Evolutionary conservation across 352 stramenopile species (phyloP).

Genomic region (Pythium pectinolyticum): DNA sequence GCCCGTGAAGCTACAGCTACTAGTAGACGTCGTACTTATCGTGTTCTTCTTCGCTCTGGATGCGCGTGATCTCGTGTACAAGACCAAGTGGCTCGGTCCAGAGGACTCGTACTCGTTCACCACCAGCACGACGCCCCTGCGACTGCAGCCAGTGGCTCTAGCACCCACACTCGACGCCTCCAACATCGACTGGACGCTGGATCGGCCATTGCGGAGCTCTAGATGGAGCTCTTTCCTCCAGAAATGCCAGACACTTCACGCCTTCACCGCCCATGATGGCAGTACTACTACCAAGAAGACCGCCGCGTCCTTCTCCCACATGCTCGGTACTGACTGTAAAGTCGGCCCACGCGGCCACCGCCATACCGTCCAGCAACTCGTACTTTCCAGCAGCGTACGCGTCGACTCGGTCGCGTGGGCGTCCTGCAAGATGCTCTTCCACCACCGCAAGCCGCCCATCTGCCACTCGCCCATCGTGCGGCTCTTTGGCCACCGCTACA

Average conservation of each 20-base stretch:
- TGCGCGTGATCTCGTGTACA: constrained; percentile 31
- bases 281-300: neutral
- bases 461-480: constrained; percentile 30
- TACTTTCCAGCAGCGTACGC: constrained; percentile 21
- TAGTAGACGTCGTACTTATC: constrained; percentile 29
- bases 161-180: neutral
- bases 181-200: neutral
- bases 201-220: constrained; percentile 2
- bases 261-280: neutral
- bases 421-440: constrained; percentile 30
- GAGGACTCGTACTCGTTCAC: constrained; percentile 32
- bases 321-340: constrained; percentile 20
- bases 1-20: constrained; percentile 22
- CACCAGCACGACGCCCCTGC: neutral
- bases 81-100: constrained; percentile 29
- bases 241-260: constrained; percentile 23
- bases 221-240: constrained; percentile 31
- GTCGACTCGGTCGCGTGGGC: constrained; percentile 29
- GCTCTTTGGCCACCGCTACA: constrained; percentile 29
- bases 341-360: constrained; percentile 12
- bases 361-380: constrained; percentile 7
- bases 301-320: constrained; percentile 12
- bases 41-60: constrained; percentile 25
- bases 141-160: constrained; percentile 8
- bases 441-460: constrained; percentile 29